Percentiles rank a stretch among this genome's conserved stretches.
These are phyloP conservation scores for Vachellia pachyceras DNA, from an alignment of 306 rosid species.

Conservation along the genomic window DNA sequence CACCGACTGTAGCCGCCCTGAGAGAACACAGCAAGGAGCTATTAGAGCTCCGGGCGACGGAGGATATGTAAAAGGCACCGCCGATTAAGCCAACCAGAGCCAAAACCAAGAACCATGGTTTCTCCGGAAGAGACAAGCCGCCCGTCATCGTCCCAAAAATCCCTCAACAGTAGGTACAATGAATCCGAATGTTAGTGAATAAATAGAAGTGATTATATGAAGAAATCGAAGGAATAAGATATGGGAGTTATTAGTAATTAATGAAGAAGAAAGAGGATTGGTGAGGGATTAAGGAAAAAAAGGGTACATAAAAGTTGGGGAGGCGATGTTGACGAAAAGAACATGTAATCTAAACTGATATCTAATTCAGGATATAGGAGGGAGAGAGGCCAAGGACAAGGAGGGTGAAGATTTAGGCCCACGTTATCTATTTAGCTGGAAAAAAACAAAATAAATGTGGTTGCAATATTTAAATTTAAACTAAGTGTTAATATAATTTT, in stretches of 20 bases:
- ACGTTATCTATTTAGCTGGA: not conserved
- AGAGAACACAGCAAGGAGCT: conserved; percentile 45
- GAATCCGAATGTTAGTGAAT: not conserved
- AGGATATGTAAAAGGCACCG: conserved; percentile 48
- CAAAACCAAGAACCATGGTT: conserved; percentile 49
- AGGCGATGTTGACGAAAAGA: not conserved
- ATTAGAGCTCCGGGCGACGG: conserved; percentile 41
- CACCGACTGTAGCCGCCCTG: conserved; percentile 16
- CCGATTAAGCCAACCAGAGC: conserved; percentile 55
- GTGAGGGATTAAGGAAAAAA: not conserved
- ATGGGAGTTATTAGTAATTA: too few relatives aligned
- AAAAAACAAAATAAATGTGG: not conserved
- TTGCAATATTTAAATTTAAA: too few relatives aligned
- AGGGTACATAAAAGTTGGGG: not conserved
- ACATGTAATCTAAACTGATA: not conserved
- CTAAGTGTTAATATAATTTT: too few relatives aligned
- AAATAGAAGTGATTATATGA: not conserved
- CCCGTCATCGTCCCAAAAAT: conserved; percentile 38
- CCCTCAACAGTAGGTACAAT: not conserved
- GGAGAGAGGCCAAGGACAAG: not conserved
- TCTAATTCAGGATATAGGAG: not conserved
- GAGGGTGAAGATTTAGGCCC: not conserved
- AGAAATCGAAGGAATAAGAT: not conserved
- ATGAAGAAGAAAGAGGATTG: not conserved
- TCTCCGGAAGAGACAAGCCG: conserved; percentile 38